Percentiles rank a stretch among this genome's conserved stretches.
These are phyloP conservation scores for Lenwebbia sp. DNA, from an alignment of 345 rosid genomes.

Conservation along the genomic window DNA sequence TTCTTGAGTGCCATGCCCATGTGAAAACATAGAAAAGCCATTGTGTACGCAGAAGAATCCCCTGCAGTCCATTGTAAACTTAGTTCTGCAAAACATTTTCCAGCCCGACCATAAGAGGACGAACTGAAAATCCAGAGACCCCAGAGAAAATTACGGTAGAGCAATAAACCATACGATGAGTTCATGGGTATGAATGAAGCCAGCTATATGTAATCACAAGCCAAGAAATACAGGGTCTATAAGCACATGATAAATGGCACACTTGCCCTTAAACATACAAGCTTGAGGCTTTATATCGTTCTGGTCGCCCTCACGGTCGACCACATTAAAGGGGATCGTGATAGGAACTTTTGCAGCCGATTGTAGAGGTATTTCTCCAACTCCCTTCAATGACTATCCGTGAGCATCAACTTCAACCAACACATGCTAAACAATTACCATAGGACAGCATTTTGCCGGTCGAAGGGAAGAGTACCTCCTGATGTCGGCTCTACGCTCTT, in stretches of 20 bases:
- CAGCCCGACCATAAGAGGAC: background rate
- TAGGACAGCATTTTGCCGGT: background rate
- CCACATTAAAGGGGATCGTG: slow-evolving; percentile 82
- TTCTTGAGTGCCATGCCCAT: too few species aligned
- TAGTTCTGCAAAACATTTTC: background rate
- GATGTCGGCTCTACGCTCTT: slow-evolving; percentile 94
- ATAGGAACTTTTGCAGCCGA: slow-evolving; percentile 99
- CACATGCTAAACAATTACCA: background rate
- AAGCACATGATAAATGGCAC: background rate
- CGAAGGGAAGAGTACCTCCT: slow-evolving; percentile 36
- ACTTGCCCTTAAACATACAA: slow-evolving; percentile 92
- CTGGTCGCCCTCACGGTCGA: slow-evolving; percentile 65
- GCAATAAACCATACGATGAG: background rate
- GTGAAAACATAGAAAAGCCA: too few species aligned
- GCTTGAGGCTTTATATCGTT: slow-evolving; percentile 70
- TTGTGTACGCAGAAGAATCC: too few species aligned
- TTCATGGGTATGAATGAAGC: background rate
- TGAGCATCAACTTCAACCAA: background rate
- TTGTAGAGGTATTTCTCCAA: slow-evolving; percentile 84
- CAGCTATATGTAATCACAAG: background rate
- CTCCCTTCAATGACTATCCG: slow-evolving; percentile 31
- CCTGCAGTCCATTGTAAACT: background rate
- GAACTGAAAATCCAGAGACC: background rate
- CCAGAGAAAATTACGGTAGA: background rate
- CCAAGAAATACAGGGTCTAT: background rate